Evolutionary conservation across 2,329 filamentous ascomycete species (phyloP), one percentile per base, ranked within the genome.

Genomic region (Blumeria graminis): DNA sequence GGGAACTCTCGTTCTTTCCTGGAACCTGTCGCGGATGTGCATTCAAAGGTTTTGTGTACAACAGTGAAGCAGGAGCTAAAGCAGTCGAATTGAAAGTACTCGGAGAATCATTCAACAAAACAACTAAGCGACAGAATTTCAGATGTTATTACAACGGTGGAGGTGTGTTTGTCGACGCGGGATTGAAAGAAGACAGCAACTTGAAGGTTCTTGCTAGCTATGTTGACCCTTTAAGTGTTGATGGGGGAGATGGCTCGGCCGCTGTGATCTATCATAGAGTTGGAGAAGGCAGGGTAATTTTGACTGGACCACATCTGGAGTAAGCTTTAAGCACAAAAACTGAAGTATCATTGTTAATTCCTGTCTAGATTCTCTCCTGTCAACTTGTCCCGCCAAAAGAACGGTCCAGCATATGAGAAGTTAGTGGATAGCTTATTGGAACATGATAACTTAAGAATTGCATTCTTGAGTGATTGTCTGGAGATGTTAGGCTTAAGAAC

Each of bases 231-330:
- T 68, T 94, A 11, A 78, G 83, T 62, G 84, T 95, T 3, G 82
- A 93, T 56, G 75, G 82, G 0, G 87, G 86, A 0, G 81, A 92
- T 56, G 79, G 78, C 1, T 76, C 79, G 35, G 88, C 89, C 1
- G 90, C 92, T 0, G 74, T 93, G 3, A 78, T 98, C 0, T 86
- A 87, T 64, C 85, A 88, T 64, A 84, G 81, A 60, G 76, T 94
- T 48, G 89, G 88, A 0, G 77, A 87, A 48, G 92, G 92, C 1
- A 78, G 77, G 41, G 86, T 79, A 1, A 69, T 96, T 6, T 69
- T 98, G 16, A 93, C 85, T 0, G 88, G 89, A 0, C 86, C 88
- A 41, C 92, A 98, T 73, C 90, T 90, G 55, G 92, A 98, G 86
- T 93, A 72, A 66, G 77, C 70, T 59, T 55, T 48, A 32, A 11